Evolutionary conservation across 2,329 filamentous ascomycete genomes (phyloP), one percentile per base, ranked within the genome.

Genomic region (Phyllosticta paracitricarpa): DNA sequence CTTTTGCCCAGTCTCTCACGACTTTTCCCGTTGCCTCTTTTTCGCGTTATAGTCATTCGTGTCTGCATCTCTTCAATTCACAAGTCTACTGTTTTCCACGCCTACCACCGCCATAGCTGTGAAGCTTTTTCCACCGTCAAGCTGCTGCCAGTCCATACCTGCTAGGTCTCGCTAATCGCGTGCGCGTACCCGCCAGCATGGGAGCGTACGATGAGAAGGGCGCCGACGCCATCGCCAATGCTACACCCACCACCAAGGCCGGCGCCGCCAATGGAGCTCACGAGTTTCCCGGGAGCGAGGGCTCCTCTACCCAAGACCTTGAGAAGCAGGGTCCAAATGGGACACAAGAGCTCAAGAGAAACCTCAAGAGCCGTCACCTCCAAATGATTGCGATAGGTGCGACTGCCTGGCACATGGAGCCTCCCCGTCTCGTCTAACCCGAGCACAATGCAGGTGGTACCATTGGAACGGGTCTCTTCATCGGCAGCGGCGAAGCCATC

Each of bases 381-480:
- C 72, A 75, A 58, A 73, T 75, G 60, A 72, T 75, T 52, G 73
- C 73, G 8, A 73, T 75, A 63, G 73, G 73, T 72, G 64, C 25
- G 68, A 64, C 9, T 48, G n/a, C 14, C 40, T 48, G 40, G 40
- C 40, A 48, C 40, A 48, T n/a, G n/a, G 17, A 48, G 40, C 40
- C 14, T 30, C 52, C 22, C 28, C 33, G 22, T 35, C 2, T 2
- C 26, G 58, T 25, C 35, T 17, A 25, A 51, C 25, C 56, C 53
- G 25, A 56, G 22, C 22, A 51, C 7, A 62, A 68, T 57, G 51
- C 25, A 72, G 71, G 71, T 60, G 73, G 73, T 51, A 74, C 73
- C 51, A 80, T 82, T 59, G 80, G 80, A 52, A 82, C 80, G 30
- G 81, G 81, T 68, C 72, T 83, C 3, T 83, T 82, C 68, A 76